Percentiles rank a stretch among this genome's conserved stretches.
Conservation (phyloP, 2,329 filamentous ascomycete genomes). For the Penicillium sp. region DNA sequence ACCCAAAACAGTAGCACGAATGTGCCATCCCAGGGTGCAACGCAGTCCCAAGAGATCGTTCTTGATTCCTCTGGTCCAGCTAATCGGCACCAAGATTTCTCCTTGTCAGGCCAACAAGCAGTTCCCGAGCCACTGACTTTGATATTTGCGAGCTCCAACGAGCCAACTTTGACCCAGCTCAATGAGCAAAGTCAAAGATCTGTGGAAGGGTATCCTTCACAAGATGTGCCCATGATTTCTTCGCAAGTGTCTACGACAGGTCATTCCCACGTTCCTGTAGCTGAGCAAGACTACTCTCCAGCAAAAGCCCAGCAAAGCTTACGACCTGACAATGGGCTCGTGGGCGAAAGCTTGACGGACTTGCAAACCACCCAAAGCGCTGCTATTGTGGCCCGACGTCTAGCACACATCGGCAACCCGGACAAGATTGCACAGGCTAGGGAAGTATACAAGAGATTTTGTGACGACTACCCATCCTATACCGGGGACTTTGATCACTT, state of each 20-base stretch:
- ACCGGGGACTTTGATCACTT: constrained; percentile 40
- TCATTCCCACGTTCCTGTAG: constrained; percentile 11
- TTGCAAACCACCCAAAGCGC: constrained; percentile 9
- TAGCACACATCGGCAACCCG: constrained; percentile 21
- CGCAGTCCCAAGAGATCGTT: constrained; percentile 18
- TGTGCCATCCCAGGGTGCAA: constrained; percentile 14
- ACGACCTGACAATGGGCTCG: background rate
- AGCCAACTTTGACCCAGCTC: constrained; percentile 5
- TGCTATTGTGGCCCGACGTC: constrained; percentile 20
- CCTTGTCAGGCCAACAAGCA: constrained; percentile 5
- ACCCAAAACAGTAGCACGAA: constrained; percentile 20
- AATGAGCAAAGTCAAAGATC: constrained; percentile 6
- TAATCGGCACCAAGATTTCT: constrained; percentile 14
- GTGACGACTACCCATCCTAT: constrained; percentile 40
- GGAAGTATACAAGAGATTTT: constrained; percentile 38
- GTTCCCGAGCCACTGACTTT: constrained; percentile 15
- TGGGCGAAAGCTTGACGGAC: background rate
- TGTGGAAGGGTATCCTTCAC: background rate
- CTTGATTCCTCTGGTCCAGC: constrained; percentile 26
- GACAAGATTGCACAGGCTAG: constrained; percentile 23
- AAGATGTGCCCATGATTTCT: constrained; percentile 3
- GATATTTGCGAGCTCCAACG: constrained; percentile 21
- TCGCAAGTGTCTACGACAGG: constrained; percentile 10
- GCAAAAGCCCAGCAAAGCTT: constrained; percentile 3
- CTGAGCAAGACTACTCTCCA: constrained; percentile 10